Base-by-base conservation (phyloP, 306 rosid species). In the Prinsepia uniflora region DNA sequence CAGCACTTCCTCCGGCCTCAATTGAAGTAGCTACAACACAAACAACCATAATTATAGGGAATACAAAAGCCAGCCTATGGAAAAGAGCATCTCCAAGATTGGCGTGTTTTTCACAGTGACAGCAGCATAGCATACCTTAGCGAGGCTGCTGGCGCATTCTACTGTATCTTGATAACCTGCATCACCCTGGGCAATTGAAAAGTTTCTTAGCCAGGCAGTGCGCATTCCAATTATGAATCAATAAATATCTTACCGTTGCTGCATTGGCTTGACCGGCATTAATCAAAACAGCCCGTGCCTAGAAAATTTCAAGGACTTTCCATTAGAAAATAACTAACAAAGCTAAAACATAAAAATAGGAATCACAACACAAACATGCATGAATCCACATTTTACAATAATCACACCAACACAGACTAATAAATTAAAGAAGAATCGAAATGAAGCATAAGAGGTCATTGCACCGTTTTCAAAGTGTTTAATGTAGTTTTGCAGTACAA, bases 211-310 rank as follows among this genome's bases (percentile, higher is more conserved):
- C 59, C 68, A 78, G 52, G 69, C 12, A 47, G 13, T 0, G 18
- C 3, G 22, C 12, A 54, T 24, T 5, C 52, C 20, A 20, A 6
- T 13, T n/a, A 40, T 8, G 22, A 18, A 34, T 72, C 57, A 43
- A 55, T 41, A 46, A 6, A 59, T 7, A 42, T 30, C 76, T 65
- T 84, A 93, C 98, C 63, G 97, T 90, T 42, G 96, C 96, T 12
- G 97, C 98, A 86, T 93, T 93, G 72, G 97, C 98, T 80, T 93
- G 98, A 78, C 98, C 98, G 54, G 98, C 98, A 72, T 93, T 93
- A 64, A 83, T 93, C 79, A 93, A 76, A 72, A 93, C 94, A 15
- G 96, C 97, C 50, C 97, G 97, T 3, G 94, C 98, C 97, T 90
- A 87, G 57, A 53, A 75, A 72, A 75, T 83, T 40, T 71, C 22